Evolutionary conservation across 495 filamentous ascomycete species (phyloP), one percentile per base, ranked within the genome.

Genomic region (Apodospora peruviana): DNA sequence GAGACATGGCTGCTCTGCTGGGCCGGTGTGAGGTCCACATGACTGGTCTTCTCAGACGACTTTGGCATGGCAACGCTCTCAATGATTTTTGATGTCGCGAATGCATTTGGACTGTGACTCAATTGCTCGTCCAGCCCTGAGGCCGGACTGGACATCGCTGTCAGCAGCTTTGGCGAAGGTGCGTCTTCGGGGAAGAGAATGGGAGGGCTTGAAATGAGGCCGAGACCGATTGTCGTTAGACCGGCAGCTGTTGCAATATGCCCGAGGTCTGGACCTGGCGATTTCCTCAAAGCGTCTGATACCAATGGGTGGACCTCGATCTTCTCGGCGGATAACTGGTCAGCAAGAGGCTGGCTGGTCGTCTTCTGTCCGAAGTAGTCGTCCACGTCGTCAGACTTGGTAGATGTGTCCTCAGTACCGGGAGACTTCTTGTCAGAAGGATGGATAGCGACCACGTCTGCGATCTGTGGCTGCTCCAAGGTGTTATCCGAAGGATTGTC

Each of bases 1-100:
- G 58, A 53, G 9, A 71, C 50, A 50, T 64, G 57, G 46, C 66
- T 71, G 37, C 52, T 67, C 27, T 61, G 43, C 45, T 66, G 68
- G 5, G 64, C 62, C 1, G 68, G 62, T 1, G 57, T 58, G 21
- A 66, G 51, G 34, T 67, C 58, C 8, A 63, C 27, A 35, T 23
- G 27, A 53, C 48, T 38, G 40, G n/a, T 25, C 51, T 53, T 9
- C 38, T 40, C 39, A 17, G 24, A 14, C 18, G 14, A 34, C 7
- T 10, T 16, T 7, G 39, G 21, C 10, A 22, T 8, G 22, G 23
- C 5, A 36, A 27, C 29, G 14, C 19, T 40, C 56, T 51, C 54
- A 53, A 22, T 51, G 60, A 20, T 59, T 56, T 47, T 62, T 61
- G 35, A 48, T 43, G 53, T 47, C 43, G 60, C 41, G 29, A 43